Evolutionary conservation across 345 rosid genomes (phyloP).

Genomic region (Hypericum androsaemum): DNA sequence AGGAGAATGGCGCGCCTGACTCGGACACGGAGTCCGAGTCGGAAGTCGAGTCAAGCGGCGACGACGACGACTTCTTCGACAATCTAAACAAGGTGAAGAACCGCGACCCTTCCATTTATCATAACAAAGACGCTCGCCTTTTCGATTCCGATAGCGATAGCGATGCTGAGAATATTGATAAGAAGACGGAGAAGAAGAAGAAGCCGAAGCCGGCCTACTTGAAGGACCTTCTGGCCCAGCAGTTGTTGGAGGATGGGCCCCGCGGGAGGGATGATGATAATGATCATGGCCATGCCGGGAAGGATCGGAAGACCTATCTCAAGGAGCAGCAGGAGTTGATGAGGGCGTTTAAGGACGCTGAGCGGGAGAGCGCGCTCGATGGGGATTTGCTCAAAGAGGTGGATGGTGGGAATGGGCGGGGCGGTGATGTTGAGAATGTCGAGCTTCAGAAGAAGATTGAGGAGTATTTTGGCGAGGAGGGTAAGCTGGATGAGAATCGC

Average conservation of each 20-base stretch:
- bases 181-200: slow-evolving; percentile 4
- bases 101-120: slow-evolving; percentile 38
- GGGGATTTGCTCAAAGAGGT: slow-evolving; percentile 39
- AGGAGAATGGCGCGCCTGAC: slow-evolving; percentile 35
- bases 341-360: slow-evolving; percentile 30
- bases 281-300: background rate
- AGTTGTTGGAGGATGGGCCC: slow-evolving; percentile 63
- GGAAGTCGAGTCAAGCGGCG: slow-evolving; percentile 19
- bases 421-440: slow-evolving; percentile 16
- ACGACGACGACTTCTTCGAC: slow-evolving; percentile 32
- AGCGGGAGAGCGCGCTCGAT: slow-evolving; percentile 30
- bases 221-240: slow-evolving; percentile 66
- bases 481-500: slow-evolving; percentile 33
- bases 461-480: slow-evolving; percentile 52
- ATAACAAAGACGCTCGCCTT: slow-evolving; percentile 27
- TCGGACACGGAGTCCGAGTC: slow-evolving; percentile 16
- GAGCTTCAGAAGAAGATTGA: slow-evolving; percentile 40
- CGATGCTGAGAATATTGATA: slow-evolving; percentile 11
- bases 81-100: slow-evolving; percentile 42
- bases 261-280: slow-evolving; percentile 19
- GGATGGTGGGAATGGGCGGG: slow-evolving; percentile 25
- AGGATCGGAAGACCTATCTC: slow-evolving; percentile 28
- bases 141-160: slow-evolving; percentile 32
- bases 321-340: slow-evolving; percentile 58
- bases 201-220: slow-evolving; percentile 31